phyloP scores from a whole-genome alignment of 495 filamentous ascomycete species.

The Wilcoxina mikolae region DNA sequence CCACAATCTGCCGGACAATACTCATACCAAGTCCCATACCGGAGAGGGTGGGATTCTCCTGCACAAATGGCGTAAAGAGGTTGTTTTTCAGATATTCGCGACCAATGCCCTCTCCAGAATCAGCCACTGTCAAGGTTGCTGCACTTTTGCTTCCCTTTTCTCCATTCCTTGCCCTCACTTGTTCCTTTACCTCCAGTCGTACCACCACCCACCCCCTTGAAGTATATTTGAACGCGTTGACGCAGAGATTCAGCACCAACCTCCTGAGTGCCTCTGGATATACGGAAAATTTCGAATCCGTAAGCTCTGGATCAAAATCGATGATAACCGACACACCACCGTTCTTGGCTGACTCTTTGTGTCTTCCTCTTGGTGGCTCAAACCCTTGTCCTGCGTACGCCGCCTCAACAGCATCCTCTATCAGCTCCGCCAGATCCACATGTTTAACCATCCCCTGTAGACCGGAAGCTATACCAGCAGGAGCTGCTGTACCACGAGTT shows the following conservation, averaged over 20 bases:
- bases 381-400: constrained; percentile 5
- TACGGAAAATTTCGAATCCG: constrained; percentile 42
- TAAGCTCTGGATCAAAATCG: constrained; percentile 39
- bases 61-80: constrained; percentile 50
- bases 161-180: constrained; percentile 19
- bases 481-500: neutral
- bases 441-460: too few species aligned
- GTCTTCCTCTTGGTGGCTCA: neutral
- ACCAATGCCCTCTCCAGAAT: constrained; percentile 52
- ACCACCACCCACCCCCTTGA: constrained; percentile 48
- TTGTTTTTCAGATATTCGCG: constrained; percentile 46
- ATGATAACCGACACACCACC: constrained; percentile 41
- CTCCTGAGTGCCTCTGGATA: constrained; percentile 56
- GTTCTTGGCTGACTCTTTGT: neutral
- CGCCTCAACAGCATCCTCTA: constrained; percentile 6
- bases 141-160: constrained; percentile 26
- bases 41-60: constrained; percentile 45
- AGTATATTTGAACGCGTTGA: constrained; percentile 67
- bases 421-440: constrained; percentile 3
- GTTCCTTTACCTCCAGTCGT: constrained; percentile 41
- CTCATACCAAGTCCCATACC: constrained; percentile 54
- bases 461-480: neutral
- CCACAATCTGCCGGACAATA: constrained; percentile 49
- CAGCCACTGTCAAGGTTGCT: constrained; percentile 42
- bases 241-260: constrained; percentile 62